phyloP scores from a whole-genome alignment of 140 eudicot genomes.

The Bidens hawaiensis region DNA sequence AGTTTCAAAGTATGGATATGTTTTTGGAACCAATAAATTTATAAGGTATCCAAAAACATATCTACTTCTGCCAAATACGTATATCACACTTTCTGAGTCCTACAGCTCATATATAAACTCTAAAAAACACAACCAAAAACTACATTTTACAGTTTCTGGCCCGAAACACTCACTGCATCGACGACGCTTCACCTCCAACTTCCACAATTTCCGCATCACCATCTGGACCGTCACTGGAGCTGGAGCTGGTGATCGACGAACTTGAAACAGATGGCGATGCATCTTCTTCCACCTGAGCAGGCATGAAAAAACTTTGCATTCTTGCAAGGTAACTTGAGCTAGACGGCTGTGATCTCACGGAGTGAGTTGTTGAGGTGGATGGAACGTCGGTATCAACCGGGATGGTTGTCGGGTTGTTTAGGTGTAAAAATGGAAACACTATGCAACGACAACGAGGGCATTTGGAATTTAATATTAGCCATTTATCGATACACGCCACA shows the following conservation, averaged over 20 bases:
- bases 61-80: constrained; percentile 3
- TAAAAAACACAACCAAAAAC: constrained; percentile 17
- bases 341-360: constrained; percentile 54
- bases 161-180: constrained; percentile 17
- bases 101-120: constrained; percentile 21
- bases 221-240: too few relatives aligned
- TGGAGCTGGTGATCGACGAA: too few relatives aligned
- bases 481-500: constrained; percentile 87
- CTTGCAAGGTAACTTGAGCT: constrained; percentile 62
- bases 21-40: constrained; percentile 19
- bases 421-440: constrained; percentile 72
- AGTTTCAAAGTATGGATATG: constrained; percentile 16
- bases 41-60: constrained; percentile 16
- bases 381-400: constrained; percentile 47
- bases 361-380: constrained; percentile 48
- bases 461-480: constrained; percentile 79
- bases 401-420: constrained; percentile 50
- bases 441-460: constrained; percentile 95
- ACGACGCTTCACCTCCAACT: constrained; percentile 25
- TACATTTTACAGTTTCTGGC: neutral
- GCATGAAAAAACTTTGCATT: constrained; percentile 66
- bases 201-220: constrained; percentile 33
- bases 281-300: constrained; percentile 43
- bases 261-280: constrained; percentile 32
- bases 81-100: constrained; percentile 2